Evolutionary conservation across 805 yeast genomes (phyloP), one percentile per base, ranked within the genome.

Genomic region (Candida orba): DNA sequence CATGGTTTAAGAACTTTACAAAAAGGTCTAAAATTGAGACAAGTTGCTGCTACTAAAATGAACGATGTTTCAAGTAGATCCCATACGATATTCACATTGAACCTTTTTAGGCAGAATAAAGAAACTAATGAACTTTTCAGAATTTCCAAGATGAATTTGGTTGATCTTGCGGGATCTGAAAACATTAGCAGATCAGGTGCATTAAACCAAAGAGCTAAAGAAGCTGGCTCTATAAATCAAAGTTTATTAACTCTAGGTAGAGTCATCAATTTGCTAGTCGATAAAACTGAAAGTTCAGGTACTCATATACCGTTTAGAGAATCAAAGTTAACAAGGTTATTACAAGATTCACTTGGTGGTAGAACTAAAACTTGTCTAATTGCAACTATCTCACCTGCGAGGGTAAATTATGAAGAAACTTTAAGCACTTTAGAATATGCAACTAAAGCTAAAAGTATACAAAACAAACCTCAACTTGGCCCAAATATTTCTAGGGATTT

Each of bases 91-190:
- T 84, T 84, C 60, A 78, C 89, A 3, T 71, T 84, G 25, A 73
- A 72, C 37, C 61, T 84, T 29, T 75, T 73, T 55, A 76, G 70
- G 52, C 72, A 71, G 45, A 54, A 57, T 22, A 42, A 45, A 67
- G 75, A 40, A 62, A 69, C 62, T 17, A 65, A 64, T 20, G 80
- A 76, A 44, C 52, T 67, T 22, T 72, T 73, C 47, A 66, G 79
- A 48, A 63, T 73, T 22, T 79, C 89, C 7, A 88, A 87, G 55
- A 78, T 88, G 69, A 88, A 90, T 59, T 67, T 90, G 20, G 98
- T 91, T 6, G 98, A 91, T 66, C 70, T 91, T 50, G 99, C 98
- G 0, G 98, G 99, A 1, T 85, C 95, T 6, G 99, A 91, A 60
- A 90, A 90, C 59, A 82, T 91, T 42, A 77, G 75, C 52, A 70